A percentile compares a stretch with the other conserved stretches of the same genome.
Evolutionary conservation across 306 rosid genomes (phyloP).

Genomic region (Trichosanthes truncata): DNA sequence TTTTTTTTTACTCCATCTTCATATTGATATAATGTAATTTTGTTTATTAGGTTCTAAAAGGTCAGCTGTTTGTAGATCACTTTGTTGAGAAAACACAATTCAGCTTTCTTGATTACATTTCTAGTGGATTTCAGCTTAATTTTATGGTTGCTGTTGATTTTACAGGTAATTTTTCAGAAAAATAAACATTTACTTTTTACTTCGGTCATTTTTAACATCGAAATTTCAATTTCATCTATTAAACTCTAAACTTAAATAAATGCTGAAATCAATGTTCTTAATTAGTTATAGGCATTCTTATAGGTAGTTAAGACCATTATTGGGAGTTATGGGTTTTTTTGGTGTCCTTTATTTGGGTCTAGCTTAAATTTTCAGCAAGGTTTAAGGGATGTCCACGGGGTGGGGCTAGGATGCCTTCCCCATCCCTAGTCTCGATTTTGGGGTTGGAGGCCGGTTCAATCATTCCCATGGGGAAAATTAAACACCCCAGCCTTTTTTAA

Average conservation of each 20-base stretch:
- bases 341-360: neutral
- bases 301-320: neutral
- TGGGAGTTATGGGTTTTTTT: neutral
- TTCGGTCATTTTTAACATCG: neutral
- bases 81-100: conserved; percentile 51
- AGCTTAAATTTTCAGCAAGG: neutral
- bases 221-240: neutral
- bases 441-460: too few species aligned
- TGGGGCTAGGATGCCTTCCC: neutral
- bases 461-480: too few species aligned
- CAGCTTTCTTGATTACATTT: conserved; percentile 79
- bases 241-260: neutral
- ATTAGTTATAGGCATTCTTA: neutral
- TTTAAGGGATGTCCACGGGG: neutral
- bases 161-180: conserved; percentile 35
- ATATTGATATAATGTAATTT: conserved; percentile 4
- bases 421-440: too few species aligned
- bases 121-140: conserved; percentile 79
- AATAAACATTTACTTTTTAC: neutral
- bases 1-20: neutral
- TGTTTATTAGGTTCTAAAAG: conserved; percentile 44
- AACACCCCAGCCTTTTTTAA: too few species aligned
- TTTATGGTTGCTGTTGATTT: conserved; percentile 93
- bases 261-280: neutral
- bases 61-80: conserved; percentile 71